Evolutionary conservation across 176 grass and related monocot genomes (phyloP), one percentile per base, ranked within the genome.

Genomic region (Aegilops longissima): DNA sequence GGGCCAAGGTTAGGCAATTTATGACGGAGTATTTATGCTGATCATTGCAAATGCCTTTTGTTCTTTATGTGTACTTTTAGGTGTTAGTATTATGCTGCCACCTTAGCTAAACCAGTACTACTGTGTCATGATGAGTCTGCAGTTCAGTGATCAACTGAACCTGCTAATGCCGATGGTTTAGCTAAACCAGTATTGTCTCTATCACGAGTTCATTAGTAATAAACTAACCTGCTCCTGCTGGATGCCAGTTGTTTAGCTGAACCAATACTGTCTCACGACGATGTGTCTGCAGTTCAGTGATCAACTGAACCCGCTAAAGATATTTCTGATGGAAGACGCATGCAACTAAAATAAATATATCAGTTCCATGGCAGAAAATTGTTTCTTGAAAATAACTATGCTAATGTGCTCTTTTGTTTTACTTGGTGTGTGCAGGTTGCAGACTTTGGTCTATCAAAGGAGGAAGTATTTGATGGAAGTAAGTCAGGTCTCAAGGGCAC

Each of bases 401-500:
- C 45, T 58, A 69, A 29, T 58, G n/a, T 65, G 33, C 12, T 36
- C 17, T 12, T 67, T 54, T 83, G 75, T 70, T 30, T 88, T 27
- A 66, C 21, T 64, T 82, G 13, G 70, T 75, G 30, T 14, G 14
- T 85, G 63, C 64, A 99, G 90, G 92, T 94, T 91, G 94, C 97
- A 35, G 97, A 99, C 80, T 96, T 99, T 89, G 94, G 97, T 82
- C 85, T 99, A 80, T 99, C 97, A 20, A 99, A 99, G 80, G 97
- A 96, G 74, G 97, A 99, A 85, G 92, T 92, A 18, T 96, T 87
- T 51, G 97, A 99, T 71, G 90, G 77, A 73, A 90, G 93, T 34
- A 94, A 94, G 62, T 99, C 97, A 16, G 90, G 92, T 9, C 88
- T 99, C 24, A 99, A 99, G 91, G 97, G 94, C 56, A 99, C 97